Evolutionary conservation across 192 early-diverging fungal genomes (phyloP).

Genomic region (Rhizoclosmatium sp.): DNA sequence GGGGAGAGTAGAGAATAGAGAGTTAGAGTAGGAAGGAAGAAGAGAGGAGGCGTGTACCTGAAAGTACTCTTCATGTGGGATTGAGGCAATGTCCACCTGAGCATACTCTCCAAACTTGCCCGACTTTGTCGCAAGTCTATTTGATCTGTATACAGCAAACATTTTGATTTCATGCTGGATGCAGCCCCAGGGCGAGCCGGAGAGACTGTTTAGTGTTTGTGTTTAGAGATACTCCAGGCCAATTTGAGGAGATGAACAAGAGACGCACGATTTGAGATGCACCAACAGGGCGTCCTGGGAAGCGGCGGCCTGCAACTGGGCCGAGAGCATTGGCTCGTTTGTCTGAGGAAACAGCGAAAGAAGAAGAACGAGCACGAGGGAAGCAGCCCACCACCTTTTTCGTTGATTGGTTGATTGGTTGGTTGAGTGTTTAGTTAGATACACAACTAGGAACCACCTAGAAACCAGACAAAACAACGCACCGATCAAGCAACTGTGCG

Average conservation of each 20-base stretch:
- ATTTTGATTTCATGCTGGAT: not conserved
- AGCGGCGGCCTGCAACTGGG: not conserved
- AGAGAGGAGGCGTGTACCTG: not conserved
- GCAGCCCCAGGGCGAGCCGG: constrained; percentile 18
- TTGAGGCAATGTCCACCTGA: constrained; percentile 8
- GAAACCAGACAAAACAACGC: not conserved
- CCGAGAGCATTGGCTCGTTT: constrained; percentile 4
- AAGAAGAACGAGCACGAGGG: constrained; percentile 5
- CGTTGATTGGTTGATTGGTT: too few species aligned
- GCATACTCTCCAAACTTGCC: constrained; percentile 29
- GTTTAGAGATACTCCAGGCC: too few species aligned
- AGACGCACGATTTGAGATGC: not conserved
- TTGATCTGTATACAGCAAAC: constrained; percentile 17
- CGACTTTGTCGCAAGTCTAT: not conserved
- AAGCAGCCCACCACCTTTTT: constrained; percentile 23
- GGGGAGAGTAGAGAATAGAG: too few species aligned
- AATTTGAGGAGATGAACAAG: not conserved
- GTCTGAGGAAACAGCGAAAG: constrained; percentile 26
- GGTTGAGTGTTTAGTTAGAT: too few species aligned
- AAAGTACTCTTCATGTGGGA: constrained; percentile 31
- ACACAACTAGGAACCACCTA: not conserved
- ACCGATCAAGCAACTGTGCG: not conserved
- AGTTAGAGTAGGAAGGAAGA: too few species aligned
- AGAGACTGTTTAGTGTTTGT: not conserved
- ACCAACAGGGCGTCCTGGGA: constrained; percentile 6